Percentiles rank a stretch among this genome's conserved stretches.
Evolutionary conservation across 2,329 filamentous ascomycete genomes (phyloP).

Genomic region (Golovinomyces cichoracearum): DNA sequence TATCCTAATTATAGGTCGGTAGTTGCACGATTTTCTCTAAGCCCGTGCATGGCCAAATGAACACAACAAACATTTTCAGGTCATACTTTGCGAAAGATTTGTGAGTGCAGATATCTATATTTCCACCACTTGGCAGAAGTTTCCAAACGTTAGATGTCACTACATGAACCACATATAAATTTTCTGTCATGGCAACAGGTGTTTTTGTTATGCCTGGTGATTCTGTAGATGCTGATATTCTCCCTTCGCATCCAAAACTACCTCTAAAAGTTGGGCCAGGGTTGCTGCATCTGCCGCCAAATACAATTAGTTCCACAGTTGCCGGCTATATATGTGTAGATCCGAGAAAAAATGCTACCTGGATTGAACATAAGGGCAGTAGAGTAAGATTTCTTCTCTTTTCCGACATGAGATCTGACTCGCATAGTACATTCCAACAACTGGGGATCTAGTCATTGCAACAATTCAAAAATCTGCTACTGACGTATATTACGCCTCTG

Average conservation of each 20-base stretch:
- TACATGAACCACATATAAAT: background rate
- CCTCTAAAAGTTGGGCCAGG: constrained; percentile 64
- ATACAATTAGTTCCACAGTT: constrained; percentile 41
- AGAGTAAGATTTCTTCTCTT: constrained; percentile 25
- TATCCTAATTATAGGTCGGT: too few species aligned
- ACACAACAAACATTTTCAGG: too few species aligned
- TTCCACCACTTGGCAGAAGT: constrained; percentile 9
- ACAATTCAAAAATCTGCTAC: constrained; percentile 49
- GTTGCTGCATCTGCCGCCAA: constrained; percentile 56
- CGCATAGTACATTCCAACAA: constrained; percentile 45
- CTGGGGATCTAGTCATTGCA: constrained; percentile 72
- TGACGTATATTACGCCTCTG: constrained; percentile 56
- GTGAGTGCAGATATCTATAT: too few species aligned
- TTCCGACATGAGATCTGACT: constrained; percentile 5
- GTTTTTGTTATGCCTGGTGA: constrained; percentile 63
- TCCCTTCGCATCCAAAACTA: constrained; percentile 42
- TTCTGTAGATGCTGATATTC: constrained; percentile 32
- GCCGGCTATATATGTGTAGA: constrained; percentile 42
- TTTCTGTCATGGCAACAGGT: constrained; percentile 17
- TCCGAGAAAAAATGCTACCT: constrained; percentile 48
- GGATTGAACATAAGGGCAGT: constrained; percentile 45
- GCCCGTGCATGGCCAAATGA: too few species aligned
- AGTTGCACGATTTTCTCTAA: too few species aligned
- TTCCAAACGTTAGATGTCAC: too few species aligned
- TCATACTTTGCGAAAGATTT: too few species aligned